These are phyloP conservation scores for Fusarium palustre DNA, from an alignment of 2,329 filamentous ascomycete species.

Conservation along the genomic window DNA sequence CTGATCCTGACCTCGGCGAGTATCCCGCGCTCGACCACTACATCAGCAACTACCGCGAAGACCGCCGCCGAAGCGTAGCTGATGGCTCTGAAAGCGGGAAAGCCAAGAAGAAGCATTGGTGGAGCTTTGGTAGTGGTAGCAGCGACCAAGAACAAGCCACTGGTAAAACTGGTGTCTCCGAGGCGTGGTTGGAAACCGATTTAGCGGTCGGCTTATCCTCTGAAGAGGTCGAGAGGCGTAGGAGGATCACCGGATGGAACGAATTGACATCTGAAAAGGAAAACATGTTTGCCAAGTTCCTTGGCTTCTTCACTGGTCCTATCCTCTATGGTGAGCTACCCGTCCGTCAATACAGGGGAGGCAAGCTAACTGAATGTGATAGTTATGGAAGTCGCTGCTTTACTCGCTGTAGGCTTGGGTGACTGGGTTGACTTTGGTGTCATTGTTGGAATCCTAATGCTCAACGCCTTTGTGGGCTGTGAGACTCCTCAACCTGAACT, in stretches of 20 bases:
- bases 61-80: conserved; percentile 20
- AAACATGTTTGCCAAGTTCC: conserved; percentile 10
- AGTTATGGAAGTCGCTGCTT: conserved; percentile 36
- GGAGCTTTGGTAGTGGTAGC: conserved; percentile 27
- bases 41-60: conserved; percentile 36
- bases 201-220: conserved; percentile 10
- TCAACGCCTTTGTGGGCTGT: conserved; percentile 35
- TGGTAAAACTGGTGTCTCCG: conserved; percentile 15
- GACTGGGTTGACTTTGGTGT: conserved; percentile 36
- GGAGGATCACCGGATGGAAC: conserved; percentile 27
- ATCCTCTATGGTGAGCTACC: conserved; percentile 26
- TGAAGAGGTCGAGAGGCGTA: conserved; percentile 22
- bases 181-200: conserved; percentile 31
- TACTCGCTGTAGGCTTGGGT: conserved; percentile 27
- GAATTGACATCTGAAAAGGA: conserved; percentile 31
- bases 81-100: conserved; percentile 14
- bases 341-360: fast-evolving
- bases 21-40: conserved; percentile 31
- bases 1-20: conserved; percentile 25
- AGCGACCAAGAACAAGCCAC: background rate
- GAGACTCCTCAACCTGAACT: background rate
- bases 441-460: conserved; percentile 31
- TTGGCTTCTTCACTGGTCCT: conserved; percentile 5
- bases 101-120: conserved; percentile 32
- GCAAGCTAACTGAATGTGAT: background rate